Evolutionary conservation across 495 filamentous ascomycete genomes (phyloP), one percentile per base, ranked within the genome.

Genomic region (Durotheca rogersii): DNA sequence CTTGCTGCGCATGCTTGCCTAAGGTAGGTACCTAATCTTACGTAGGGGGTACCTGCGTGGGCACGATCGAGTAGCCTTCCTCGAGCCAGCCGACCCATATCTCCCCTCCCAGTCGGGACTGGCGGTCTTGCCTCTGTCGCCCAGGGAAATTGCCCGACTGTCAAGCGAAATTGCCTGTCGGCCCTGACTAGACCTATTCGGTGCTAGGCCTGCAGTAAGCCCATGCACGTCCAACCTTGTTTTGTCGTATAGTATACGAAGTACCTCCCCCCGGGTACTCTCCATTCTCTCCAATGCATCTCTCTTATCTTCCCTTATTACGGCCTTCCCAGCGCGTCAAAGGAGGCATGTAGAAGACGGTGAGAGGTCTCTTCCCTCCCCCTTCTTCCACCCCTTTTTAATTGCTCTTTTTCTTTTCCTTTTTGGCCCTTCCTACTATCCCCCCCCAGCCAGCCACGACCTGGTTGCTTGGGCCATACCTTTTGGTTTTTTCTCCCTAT

Each of bases 91-190:
- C 20, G 37, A 14, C 39, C 6, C 20, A 6, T 14, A 11, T 16
- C 44, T 44, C 31, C 47, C 34, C 23, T 51, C 29, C n/a, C 29
- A 47, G 35, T 49, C 47, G 54, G 36, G 37, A 52, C 25, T 30
- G 33, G 44, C 38, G 38, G 37, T 58, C 43, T 58, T 53, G 46
- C 35, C 50, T 42, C 47, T 50, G 50, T 50, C 45, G 56, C 39
- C 40, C 41, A 50, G 59, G 62, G 62, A 65, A 62, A 65, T 65
- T 62, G 36, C 52, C 45, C 51, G 51, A 49, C 29, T 30, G 20
- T 25, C 31, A 62, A 62, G 59, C 59, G 62, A 62, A 60, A 65
- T 65, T 60, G 41, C 45, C 32, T 27, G 17, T 47, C 39, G 49
- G 21, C 36, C 49, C 48, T 47, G 53, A 41, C 56, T 53, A 60